These are phyloP conservation scores for Escallonia rubra DNA, from an alignment of 129 eudicot genomes.

Conservation along the genomic window DNA sequence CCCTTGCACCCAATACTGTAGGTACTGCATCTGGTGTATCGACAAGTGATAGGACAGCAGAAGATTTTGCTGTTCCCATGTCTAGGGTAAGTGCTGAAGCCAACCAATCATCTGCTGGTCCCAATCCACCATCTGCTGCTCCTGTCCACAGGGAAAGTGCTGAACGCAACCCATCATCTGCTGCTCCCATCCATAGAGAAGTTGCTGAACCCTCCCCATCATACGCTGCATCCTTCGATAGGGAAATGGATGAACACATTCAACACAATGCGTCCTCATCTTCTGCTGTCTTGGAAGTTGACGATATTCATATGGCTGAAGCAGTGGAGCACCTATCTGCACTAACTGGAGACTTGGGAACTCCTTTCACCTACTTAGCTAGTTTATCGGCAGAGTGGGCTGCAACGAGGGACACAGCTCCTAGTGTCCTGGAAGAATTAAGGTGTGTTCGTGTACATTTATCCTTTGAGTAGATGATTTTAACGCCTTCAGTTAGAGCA, in stretches of 20 bases:
- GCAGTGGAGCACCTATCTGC: constrained; percentile 33
- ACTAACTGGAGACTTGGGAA: constrained; percentile 39
- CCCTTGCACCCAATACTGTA: constrained; percentile 11
- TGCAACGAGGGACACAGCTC: constrained; percentile 29
- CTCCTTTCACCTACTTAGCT: constrained; percentile 74
- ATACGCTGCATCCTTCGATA: too few relatives aligned
- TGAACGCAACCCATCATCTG: too few relatives aligned
- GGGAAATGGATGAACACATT: too few relatives aligned
- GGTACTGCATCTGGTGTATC: constrained; percentile 29
- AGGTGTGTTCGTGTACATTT: constrained; percentile 36
- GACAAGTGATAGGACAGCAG: constrained; percentile 26
- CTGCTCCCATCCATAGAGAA: too few relatives aligned
- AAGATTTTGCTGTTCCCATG: constrained; percentile 25
- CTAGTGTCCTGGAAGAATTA: constrained; percentile 70
- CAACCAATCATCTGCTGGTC: constrained; percentile 12
- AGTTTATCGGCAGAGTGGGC: constrained; percentile 55
- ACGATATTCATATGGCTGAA: constrained; percentile 45
- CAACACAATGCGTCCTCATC: too few relatives aligned
- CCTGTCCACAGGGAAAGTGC: too few relatives aligned
- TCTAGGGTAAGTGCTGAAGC: constrained; percentile 24
- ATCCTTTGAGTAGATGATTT: background rate
- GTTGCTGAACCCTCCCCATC: too few relatives aligned
- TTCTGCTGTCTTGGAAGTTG: constrained; percentile 28
- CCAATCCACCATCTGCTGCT: too few relatives aligned
- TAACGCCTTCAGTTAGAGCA: background rate